Base-by-base conservation (phyloP, 2,329 filamentous ascomycete genomes). In the Niveomyces coronatus region DNA sequence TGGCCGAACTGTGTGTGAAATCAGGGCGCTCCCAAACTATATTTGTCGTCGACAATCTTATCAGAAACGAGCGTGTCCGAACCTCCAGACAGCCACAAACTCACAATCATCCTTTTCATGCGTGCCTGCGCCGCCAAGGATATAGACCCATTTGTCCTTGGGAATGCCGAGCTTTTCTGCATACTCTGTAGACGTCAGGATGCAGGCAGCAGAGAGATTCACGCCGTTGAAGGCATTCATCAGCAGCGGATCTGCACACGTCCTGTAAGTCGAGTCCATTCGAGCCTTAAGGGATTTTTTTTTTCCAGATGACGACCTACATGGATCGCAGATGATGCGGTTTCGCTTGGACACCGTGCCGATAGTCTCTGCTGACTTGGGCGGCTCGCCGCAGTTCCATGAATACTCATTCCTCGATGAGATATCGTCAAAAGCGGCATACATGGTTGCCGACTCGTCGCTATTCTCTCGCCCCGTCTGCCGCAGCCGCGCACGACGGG, bases 211-310 rank as follows among this genome's bases (percentile, higher is more conserved):
- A 3, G 77, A 70, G 11, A 82, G 58, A 43, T 83, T 82, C 24
- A 83, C 69, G 2, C 67, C 78, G 46, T 82, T 83, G 57, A 82
- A 82, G 0, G 79, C 78, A 48, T 83, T 83, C 78, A 82, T 82
- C 9, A 82, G 55, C 0, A 83, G 58, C 0, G 77, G 76, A 55
- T 82, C 76, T 82, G 33, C 3, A n/a, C n/a, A n/a, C n/a, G n/a
- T n/a, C n/a, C n/a, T n/a, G n/a, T n/a, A n/a, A n/a, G n/a, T n/a
- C n/a, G n/a, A n/a, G n/a, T n/a, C n/a, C n/a, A n/a, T n/a, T n/a
- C n/a, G n/a, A n/a, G n/a, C n/a, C n/a, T n/a, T n/a, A n/a, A n/a
- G n/a, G n/a, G n/a, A n/a, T n/a, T n/a, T n/a, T n/a, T n/a, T n/a
- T n/a, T n/a, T n/a, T n/a, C n/a, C n/a, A n/a, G n/a, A n/a, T n/a